Evolutionary conservation across 495 filamentous ascomycete species (phyloP).

Genomic region (Talaromyces liani): DNA sequence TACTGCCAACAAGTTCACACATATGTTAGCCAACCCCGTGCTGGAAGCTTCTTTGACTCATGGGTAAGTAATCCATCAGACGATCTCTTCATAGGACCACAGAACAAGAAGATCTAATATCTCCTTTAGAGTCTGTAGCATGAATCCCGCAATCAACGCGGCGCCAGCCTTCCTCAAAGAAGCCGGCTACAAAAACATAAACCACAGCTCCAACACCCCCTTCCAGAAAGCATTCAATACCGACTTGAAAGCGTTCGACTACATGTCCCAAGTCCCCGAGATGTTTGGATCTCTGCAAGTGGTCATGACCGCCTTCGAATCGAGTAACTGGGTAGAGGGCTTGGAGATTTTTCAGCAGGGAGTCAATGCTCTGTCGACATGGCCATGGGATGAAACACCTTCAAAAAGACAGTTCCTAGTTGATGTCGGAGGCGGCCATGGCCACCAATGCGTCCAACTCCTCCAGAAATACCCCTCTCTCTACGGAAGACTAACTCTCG

Average conservation of each 20-base stretch:
- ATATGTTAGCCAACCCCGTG: slow-evolving; percentile 13
- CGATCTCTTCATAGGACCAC: no score
- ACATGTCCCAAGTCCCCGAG: slow-evolving; percentile 30
- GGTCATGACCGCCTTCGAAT: slow-evolving; percentile 26
- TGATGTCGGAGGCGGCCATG: slow-evolving; percentile 46
- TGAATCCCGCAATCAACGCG: slow-evolving; percentile 19
- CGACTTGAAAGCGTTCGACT: slow-evolving; percentile 29
- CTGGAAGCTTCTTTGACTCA: neutral
- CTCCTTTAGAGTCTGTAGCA: slow-evolving; percentile 12
- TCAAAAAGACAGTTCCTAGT: slow-evolving; percentile 22
- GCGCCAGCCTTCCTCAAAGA: slow-evolving; percentile 32
- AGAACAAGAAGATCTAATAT: no score
- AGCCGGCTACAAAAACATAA: slow-evolving; percentile 32
- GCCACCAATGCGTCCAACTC: slow-evolving; percentile 44
- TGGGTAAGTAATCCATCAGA: neutral
- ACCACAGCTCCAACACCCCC: slow-evolving; percentile 22
- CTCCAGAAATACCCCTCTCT: slow-evolving; percentile 31
- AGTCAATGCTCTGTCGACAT: neutral
- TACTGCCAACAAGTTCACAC: slow-evolving; percentile 24
- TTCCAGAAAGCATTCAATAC: slow-evolving; percentile 38
- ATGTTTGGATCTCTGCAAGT: slow-evolving; percentile 26
- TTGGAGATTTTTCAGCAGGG: slow-evolving; percentile 8
- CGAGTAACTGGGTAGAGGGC: slow-evolving; percentile 20
- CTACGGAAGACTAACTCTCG: slow-evolving; percentile 39
- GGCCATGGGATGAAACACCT: neutral